Conservation (phyloP, 805 yeast species). For the Barnettozyma vustinii region DNA sequence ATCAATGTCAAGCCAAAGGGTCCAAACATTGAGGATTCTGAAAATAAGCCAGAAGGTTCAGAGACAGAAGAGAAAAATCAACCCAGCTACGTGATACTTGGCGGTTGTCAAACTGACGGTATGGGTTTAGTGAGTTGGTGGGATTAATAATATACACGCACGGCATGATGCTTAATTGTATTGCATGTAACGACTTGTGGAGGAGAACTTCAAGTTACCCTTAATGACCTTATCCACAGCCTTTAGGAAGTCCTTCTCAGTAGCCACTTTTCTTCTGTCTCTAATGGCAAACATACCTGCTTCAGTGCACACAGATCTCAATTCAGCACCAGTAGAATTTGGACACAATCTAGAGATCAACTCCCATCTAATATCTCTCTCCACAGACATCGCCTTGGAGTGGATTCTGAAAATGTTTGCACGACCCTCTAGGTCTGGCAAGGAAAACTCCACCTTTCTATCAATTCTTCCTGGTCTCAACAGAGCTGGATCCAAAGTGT, state of each 20-base stretch:
- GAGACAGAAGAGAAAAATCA: constrained; percentile 36
- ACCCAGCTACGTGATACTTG: constrained; percentile 82
- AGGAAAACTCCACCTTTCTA: constrained; percentile 93
- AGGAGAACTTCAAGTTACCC: constrained; percentile 96
- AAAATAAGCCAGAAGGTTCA: constrained; percentile 19
- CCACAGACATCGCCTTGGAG: constrained; percentile 96
- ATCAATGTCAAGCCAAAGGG: constrained; percentile 77
- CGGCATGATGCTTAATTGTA: constrained; percentile 51
- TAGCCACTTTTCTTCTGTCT: constrained; percentile 96
- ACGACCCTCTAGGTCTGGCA: constrained; percentile 96
- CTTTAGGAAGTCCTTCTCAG: constrained; percentile 94
- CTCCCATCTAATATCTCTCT: constrained; percentile 98
- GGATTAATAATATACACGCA: constrained; percentile 44
- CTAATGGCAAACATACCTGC: constrained; percentile 99
- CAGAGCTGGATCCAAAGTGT: constrained; percentile 95
- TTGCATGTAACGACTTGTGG: constrained; percentile 98
- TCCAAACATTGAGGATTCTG: constrained; percentile 37
- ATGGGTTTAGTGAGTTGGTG: constrained; percentile 98
- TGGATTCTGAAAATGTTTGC: constrained; percentile 97
- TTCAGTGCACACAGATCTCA: constrained; percentile 97
- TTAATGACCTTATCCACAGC: constrained; percentile 98
- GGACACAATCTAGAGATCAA: constrained; percentile 96
- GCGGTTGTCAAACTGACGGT: constrained; percentile 92
- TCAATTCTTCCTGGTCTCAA: constrained; percentile 98
- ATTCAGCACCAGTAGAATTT: constrained; percentile 97